A percentile compares a stretch with the other conserved stretches of the same genome.
phyloP scores from a whole-genome alignment of 139 green algal genomes.

The Ostreobium quekettii region DNA sequence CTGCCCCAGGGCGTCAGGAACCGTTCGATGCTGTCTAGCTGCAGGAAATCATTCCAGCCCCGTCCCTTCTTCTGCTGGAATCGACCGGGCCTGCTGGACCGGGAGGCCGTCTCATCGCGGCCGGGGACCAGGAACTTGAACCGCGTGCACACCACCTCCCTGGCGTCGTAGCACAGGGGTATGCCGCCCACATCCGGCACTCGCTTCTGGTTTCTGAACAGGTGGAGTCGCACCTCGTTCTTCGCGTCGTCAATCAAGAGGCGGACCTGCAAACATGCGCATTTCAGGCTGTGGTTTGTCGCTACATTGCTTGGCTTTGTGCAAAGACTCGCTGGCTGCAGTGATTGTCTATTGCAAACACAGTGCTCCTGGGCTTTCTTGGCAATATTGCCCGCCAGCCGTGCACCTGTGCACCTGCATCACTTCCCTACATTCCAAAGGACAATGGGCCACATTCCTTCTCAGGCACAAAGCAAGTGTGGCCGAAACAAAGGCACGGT shows the following conservation, averaged over 20 bases:
- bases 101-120: background rate
- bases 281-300: too few relatives aligned
- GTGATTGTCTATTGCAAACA: too few relatives aligned
- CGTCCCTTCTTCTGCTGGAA: slow-evolving; percentile 17
- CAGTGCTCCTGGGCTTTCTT: too few relatives aligned
- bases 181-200: background rate
- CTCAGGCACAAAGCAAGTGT: too few relatives aligned
- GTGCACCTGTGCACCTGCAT: too few relatives aligned
- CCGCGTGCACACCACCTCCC: slow-evolving; percentile 15
- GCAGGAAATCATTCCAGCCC: slow-evolving; percentile 16
- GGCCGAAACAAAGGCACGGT: too few relatives aligned
- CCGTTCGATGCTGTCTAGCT: slow-evolving; percentile 12
- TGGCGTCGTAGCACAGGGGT: background rate
- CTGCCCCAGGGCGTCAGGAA: slow-evolving; percentile 7
- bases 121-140: slow-evolving; percentile 17
- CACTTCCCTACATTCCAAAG: too few relatives aligned
- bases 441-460: too few relatives aligned
- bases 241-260: slow-evolving; percentile 10
- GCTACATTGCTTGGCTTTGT: too few relatives aligned
- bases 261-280: background rate
- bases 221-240: slow-evolving; percentile 13
- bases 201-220: slow-evolving; percentile 9
- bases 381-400: too few relatives aligned
- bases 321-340: too few relatives aligned
- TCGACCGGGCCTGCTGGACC: slow-evolving; percentile 12